phyloP scores from a whole-genome alignment of 805 yeast species.

The Ogataea thermomethanolica region DNA sequence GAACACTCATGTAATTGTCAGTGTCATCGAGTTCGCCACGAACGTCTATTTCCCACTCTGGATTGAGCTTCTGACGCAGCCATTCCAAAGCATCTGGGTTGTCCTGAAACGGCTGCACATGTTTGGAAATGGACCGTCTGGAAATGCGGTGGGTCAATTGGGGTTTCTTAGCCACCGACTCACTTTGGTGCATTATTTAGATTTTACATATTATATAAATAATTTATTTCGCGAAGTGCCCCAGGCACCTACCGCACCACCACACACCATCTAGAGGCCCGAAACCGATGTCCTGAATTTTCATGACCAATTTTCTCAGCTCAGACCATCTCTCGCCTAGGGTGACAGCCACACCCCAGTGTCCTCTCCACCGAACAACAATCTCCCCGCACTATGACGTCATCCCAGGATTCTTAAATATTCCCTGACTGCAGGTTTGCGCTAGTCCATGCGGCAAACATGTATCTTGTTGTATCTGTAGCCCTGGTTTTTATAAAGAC shows the following conservation, averaged over 20 bases:
- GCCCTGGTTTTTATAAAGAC: not conserved
- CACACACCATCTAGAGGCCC: too few relatives aligned
- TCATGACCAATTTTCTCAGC: too few relatives aligned
- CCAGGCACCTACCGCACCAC: too few relatives aligned
- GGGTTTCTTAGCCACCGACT: slow-evolving; percentile 11
- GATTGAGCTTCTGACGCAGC: slow-evolving; percentile 21
- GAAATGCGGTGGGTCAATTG: slow-evolving; percentile 24
- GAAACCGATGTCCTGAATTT: too few relatives aligned
- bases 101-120: slow-evolving; percentile 17
- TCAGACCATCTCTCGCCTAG: not conserved
- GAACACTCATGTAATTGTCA: slow-evolving; percentile 14
- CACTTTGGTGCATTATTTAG: slow-evolving; percentile 1
- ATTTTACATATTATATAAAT: not conserved
- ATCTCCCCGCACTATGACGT: slow-evolving; percentile 11
- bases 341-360: not conserved
- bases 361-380: too few relatives aligned
- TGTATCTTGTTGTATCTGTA: slow-evolving; percentile 11
- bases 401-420: slow-evolving; percentile 4
- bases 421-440: slow-evolving; percentile 6
- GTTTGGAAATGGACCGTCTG: slow-evolving; percentile 31
- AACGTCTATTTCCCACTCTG: slow-evolving; percentile 31
- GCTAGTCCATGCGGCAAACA: slow-evolving; percentile 7
- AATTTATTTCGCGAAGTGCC: not conserved
- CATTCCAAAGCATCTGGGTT: slow-evolving; percentile 7
- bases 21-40: slow-evolving; percentile 19